phyloP scores from a whole-genome alignment of 805 yeast genomes.

The Yarrowia osloensis region DNA sequence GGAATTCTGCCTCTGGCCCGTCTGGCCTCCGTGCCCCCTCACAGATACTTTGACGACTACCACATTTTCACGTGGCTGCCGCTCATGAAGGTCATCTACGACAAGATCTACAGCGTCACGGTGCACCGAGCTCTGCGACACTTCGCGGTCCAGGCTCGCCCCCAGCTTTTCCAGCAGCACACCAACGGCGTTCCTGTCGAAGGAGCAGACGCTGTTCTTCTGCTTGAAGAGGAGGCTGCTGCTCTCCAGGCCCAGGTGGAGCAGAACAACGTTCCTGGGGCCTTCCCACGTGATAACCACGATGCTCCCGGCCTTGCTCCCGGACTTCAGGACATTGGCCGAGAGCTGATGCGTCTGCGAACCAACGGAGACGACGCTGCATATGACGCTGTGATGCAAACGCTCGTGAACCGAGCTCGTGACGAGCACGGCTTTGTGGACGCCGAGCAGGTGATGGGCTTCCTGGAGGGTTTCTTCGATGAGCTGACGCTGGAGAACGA shows the following conservation, averaged over 20 bases:
- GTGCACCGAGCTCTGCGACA: slow-evolving; percentile 7
- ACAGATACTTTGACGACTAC: slow-evolving; percentile 24
- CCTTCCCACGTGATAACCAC: neutral
- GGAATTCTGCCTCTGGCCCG: slow-evolving; percentile 13
- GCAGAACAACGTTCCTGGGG: slow-evolving; percentile 9
- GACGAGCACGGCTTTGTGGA: slow-evolving; percentile 23
- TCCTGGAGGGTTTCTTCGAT: slow-evolving; percentile 18
- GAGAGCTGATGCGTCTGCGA: slow-evolving; percentile 24
- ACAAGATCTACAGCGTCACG: slow-evolving; percentile 11
- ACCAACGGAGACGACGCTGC: slow-evolving; percentile 25
- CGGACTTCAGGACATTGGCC: slow-evolving; percentile 9
- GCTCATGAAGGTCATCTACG: slow-evolving; percentile 17
- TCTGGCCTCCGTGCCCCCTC: slow-evolving; percentile 1
- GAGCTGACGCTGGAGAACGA: slow-evolving; percentile 15
- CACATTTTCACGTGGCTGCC: slow-evolving; percentile 26
- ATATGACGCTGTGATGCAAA: slow-evolving; percentile 17
- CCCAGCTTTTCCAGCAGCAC: slow-evolving; percentile 23
- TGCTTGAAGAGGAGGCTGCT: slow-evolving; percentile 2
- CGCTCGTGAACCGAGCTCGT: slow-evolving; percentile 3
- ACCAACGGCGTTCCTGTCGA: neutral
- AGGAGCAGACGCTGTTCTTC: neutral
- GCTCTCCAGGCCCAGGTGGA: slow-evolving; percentile 21
- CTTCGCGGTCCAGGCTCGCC: slow-evolving; percentile 15
- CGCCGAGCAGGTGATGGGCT: slow-evolving; percentile 9
- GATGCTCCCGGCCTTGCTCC: slow-evolving; percentile 1